phyloP scores from a whole-genome alignment of 805 yeast species.

The Sugiyamaella mastotermitis region DNA sequence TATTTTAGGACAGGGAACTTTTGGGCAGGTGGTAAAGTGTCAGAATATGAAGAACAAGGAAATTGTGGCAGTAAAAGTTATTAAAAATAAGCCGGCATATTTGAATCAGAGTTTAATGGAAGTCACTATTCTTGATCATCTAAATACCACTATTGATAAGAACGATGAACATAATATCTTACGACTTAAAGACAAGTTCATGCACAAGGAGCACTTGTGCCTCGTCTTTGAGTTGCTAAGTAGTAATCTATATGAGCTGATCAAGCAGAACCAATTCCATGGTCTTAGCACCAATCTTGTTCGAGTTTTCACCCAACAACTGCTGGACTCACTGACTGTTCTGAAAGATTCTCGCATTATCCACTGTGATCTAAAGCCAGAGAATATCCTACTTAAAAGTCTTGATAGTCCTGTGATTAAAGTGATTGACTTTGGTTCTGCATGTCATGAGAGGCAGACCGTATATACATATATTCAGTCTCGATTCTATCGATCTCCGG shows the following conservation, averaged over 20 bases:
- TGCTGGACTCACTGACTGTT: slow-evolving; percentile 72
- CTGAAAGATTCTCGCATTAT: slow-evolving; percentile 79
- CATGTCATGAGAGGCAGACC: slow-evolving; percentile 87
- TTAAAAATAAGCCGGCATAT: slow-evolving; percentile 86
- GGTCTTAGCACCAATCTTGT: slow-evolving; percentile 81
- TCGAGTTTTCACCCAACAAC: slow-evolving; percentile 69
- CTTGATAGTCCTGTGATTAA: slow-evolving; percentile 83
- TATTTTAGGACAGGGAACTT: slow-evolving; percentile 91
- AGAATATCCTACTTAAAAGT: slow-evolving; percentile 74
- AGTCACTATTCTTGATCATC: slow-evolving; percentile 74
- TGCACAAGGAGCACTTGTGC: slow-evolving; percentile 90
- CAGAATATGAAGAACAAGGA: slow-evolving; percentile 74
- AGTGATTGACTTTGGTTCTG: slow-evolving; percentile 93
- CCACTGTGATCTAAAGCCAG: slow-evolving; percentile 97
- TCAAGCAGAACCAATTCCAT: slow-evolving; percentile 88
- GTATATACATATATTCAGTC: slow-evolving; percentile 89
- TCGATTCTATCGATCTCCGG: slow-evolving; percentile 91
- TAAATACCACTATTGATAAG: slow-evolving; percentile 68
- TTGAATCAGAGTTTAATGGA: slow-evolving; percentile 89
- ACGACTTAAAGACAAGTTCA: slow-evolving; percentile 76
- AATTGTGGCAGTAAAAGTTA: slow-evolving; percentile 89
- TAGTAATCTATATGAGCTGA: slow-evolving; percentile 80
- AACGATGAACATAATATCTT: slow-evolving; percentile 68
- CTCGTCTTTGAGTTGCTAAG: slow-evolving; percentile 86
- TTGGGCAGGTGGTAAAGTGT: slow-evolving; percentile 97